Evolutionary conservation across 306 rosid species (phyloP).

Genomic region (Pueraria montana): DNA sequence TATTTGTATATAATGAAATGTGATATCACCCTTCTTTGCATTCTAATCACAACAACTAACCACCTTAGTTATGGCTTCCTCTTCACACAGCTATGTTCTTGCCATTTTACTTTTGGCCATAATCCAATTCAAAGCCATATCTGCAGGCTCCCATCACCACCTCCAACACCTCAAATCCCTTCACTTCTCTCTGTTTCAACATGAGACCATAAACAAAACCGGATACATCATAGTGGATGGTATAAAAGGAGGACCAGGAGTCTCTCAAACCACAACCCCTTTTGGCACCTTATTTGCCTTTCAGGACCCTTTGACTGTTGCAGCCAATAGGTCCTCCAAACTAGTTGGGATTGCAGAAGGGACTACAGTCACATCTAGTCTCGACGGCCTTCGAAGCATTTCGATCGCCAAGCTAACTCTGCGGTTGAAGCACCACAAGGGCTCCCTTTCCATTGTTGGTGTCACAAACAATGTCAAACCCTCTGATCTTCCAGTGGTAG

Average conservation of each 20-base stretch:
- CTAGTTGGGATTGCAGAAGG: slow-evolving; percentile 73
- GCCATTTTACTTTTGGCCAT: slow-evolving; percentile 35
- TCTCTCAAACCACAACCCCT: slow-evolving; percentile 72
- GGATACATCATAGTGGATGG: slow-evolving; percentile 77
- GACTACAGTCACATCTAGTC: slow-evolving; percentile 68
- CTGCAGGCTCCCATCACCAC: slow-evolving; percentile 37
- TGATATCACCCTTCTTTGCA: not conserved
- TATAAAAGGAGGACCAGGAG: slow-evolving; percentile 53
- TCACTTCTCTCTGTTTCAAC: slow-evolving; percentile 77
- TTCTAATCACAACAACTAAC: not conserved
- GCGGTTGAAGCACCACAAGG: slow-evolving; percentile 60
- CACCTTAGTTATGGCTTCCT: slow-evolving; percentile 30
- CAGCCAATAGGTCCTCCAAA: slow-evolving; percentile 61
- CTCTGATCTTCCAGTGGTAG: slow-evolving; percentile 71
- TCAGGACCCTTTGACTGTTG: slow-evolving; percentile 69
- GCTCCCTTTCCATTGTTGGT: slow-evolving; percentile 74
- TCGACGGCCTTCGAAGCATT: slow-evolving; percentile 76
- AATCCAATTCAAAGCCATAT: slow-evolving; percentile 30
- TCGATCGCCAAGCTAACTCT: slow-evolving; percentile 74
- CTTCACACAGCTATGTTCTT: slow-evolving; percentile 26
- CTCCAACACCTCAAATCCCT: slow-evolving; percentile 61
- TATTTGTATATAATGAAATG: slow-evolving; percentile 27
- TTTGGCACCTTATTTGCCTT: slow-evolving; percentile 81
- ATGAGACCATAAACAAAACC: slow-evolving; percentile 81
- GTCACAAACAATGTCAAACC: slow-evolving; percentile 62